Evolutionary conservation across 2,329 filamentous ascomycete species (phyloP).

Genomic region (Fusarium mangiferae): DNA sequence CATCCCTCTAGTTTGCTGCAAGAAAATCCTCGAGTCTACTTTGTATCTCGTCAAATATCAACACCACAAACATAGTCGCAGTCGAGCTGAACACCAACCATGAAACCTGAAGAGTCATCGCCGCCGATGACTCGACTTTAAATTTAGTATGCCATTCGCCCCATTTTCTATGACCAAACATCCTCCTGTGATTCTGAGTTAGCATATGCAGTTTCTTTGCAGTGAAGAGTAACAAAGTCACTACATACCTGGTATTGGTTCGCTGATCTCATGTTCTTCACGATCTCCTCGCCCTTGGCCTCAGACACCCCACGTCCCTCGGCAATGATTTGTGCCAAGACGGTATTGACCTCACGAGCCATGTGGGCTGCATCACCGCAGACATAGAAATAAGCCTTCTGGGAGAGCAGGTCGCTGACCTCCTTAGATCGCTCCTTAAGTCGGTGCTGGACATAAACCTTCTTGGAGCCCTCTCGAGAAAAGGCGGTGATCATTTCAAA

Average conservation of each 20-base stretch:
- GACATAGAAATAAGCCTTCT: constrained; percentile 96
- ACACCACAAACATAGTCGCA: constrained; percentile 5
- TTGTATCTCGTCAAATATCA: constrained; percentile 39
- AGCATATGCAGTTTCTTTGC: constrained; percentile 15
- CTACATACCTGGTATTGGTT: constrained; percentile 91
- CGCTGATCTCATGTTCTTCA: constrained; percentile 94
- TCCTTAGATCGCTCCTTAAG: constrained; percentile 85
- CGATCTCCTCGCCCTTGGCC: constrained; percentile 91
- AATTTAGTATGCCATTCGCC: constrained; percentile 23
- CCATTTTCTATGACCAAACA: constrained; percentile 69
- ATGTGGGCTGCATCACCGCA: constrained; percentile 98
- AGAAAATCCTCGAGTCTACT: constrained; percentile 37
- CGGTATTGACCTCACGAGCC: constrained; percentile 90
- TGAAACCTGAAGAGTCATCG: constrained; percentile 39
- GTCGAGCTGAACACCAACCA: constrained; percentile 37
- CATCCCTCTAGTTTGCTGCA: constrained; percentile 29
- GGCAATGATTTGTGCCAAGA: constrained; percentile 87
- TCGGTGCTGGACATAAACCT: constrained; percentile 97
- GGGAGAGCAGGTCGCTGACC: constrained; percentile 84
- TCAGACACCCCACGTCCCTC: constrained; percentile 84
- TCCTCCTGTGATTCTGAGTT: constrained; percentile 65
- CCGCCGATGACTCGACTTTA: constrained; percentile 37
- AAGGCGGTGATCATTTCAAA: constrained; percentile 94
- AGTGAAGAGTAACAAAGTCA: not conserved
- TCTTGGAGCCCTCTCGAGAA: constrained; percentile 86